Base-by-base conservation (phyloP, 768 basidiomycete species). In the Mycena olivaceomarginata region DNA sequence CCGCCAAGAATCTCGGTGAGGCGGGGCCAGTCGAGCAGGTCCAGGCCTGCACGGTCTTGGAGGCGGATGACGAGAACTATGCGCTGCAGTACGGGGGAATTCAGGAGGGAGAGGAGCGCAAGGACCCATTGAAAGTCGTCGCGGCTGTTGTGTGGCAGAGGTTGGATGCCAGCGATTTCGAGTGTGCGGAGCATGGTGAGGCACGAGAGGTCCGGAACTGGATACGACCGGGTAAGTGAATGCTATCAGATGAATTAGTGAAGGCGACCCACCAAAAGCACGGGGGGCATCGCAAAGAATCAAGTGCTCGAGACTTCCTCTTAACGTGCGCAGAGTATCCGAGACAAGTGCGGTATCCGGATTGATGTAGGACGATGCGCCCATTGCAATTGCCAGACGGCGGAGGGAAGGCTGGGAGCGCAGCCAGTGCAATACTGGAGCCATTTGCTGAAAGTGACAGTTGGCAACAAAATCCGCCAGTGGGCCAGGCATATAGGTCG, bases 171-270 rank as follows among this genome's bases (percentile, higher is more conserved):
- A n/a, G 56, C 67, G 46, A 76, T 59, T 25, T 67, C 9, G 22
- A 76, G 22, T 1, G 70, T 72, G 45, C 18, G 75, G 51, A 76
- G 69, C 7, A 31, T 46, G 5, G 40, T 67, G 18, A 45, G 4
- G 1, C 18, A 59, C 13, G 75, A 67, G 22, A 72, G 59, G 40
- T 76, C 75, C n/a, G 45, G 70, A 2, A 39, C 75, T 76, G 63
- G 31, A 31, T 31, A 31, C 31, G 3, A 31, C 31, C 31, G 31
- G 31, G 31, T 31, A 31, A 31, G 31, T 31, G 31, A 31, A 31
- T 31, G 2, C 31, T 31, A 31, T 31, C 4, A 3, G 2, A 31
- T 31, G 31, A 31, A 31, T 31, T 31, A 4, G 31, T 31, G 31
- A 4, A 4, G 4, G 31, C 31, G 3, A 31, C 31, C 31, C 31